A percentile compares a stretch with the other conserved stretches of the same genome.
These are phyloP conservation scores for Chrysoporthe austroafricana DNA, from an alignment of 2,329 filamentous ascomycete species.

Conservation along the genomic window DNA sequence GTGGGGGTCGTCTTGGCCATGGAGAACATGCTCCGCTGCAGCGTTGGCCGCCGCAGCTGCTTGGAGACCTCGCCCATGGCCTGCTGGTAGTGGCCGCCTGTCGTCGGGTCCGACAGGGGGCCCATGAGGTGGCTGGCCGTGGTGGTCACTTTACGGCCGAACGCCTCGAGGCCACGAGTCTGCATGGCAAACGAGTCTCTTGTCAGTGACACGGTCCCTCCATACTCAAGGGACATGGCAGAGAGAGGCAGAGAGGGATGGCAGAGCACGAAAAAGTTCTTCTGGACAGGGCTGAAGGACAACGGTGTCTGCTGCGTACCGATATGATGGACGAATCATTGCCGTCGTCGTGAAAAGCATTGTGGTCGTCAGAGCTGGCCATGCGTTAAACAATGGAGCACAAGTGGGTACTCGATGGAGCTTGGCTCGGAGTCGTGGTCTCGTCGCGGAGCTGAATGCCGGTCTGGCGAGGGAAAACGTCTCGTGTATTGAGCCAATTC, in stretches of 20 bases:
- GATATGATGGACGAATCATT: slow-evolving; percentile 53
- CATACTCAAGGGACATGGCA: slow-evolving; percentile 22
- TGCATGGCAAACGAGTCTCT: slow-evolving; percentile 42
- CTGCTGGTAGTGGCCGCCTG: slow-evolving; percentile 74
- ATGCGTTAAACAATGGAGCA: slow-evolving; percentile 33
- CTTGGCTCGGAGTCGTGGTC: slow-evolving; percentile 16
- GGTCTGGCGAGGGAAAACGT: slow-evolving; percentile 3
- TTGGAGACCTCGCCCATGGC: slow-evolving; percentile 90
- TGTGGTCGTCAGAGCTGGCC: slow-evolving; percentile 43
- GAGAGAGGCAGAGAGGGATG: slow-evolving; percentile 30
- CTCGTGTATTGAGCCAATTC: not conserved
- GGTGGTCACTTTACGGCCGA: slow-evolving; percentile 91
- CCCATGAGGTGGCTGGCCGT: slow-evolving; percentile 90
- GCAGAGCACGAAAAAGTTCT: slow-evolving; percentile 6
- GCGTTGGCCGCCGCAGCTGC: slow-evolving; percentile 79
- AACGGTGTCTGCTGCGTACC: slow-evolving; percentile 32
- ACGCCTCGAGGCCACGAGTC: slow-evolving; percentile 88
- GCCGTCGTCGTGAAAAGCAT: slow-evolving; percentile 53
- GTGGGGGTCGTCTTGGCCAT: slow-evolving; percentile 91
- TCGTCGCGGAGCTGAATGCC: slow-evolving; percentile 22
- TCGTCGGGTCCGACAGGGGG: slow-evolving; percentile 59
- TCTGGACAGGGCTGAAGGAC: slow-evolving; percentile 14
- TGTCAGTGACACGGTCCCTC: slow-evolving; percentile 22
- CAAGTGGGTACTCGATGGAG: slow-evolving; percentile 28
- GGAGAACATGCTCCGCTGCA: slow-evolving; percentile 90